Conservation (phyloP, 495 filamentous ascomycete genomes). For the Tricharina praecox region DNA sequence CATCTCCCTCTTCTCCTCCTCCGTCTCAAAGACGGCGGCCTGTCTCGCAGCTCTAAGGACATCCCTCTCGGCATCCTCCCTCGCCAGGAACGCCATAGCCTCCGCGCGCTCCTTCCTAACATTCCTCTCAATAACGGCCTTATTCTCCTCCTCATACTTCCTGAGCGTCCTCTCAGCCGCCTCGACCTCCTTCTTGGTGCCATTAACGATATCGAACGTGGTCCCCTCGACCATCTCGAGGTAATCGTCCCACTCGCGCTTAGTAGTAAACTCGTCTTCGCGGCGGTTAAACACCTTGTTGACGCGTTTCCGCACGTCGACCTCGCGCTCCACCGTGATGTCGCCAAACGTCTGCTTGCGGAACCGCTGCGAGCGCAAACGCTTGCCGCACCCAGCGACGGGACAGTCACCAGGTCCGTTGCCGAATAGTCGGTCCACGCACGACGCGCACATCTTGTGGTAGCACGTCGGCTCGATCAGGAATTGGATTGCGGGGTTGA, state of each 20-base stretch:
- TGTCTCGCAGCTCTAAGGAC: conserved; percentile 33
- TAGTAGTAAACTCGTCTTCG: conserved; percentile 74
- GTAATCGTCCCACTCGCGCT: conserved; percentile 79
- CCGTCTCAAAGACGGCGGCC: conserved; percentile 35
- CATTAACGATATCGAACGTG: conserved; percentile 68
- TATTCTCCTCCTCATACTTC: conserved; percentile 50
- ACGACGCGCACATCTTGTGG: conserved; percentile 92
- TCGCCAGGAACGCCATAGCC: conserved; percentile 37
- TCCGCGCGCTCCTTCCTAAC: conserved; percentile 38
- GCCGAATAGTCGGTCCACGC: conserved; percentile 86
- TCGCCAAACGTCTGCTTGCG: conserved; percentile 80
- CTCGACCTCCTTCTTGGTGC: conserved; percentile 49
- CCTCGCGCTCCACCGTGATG: conserved; percentile 77
- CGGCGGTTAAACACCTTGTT: conserved; percentile 69
- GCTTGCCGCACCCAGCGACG: conserved; percentile 67
- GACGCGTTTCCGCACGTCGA: conserved; percentile 73
- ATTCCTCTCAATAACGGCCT: conserved; percentile 40
- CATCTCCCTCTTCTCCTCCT: conserved; percentile 33
- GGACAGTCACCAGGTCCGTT: conserved; percentile 80
- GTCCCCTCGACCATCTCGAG: conserved; percentile 82
- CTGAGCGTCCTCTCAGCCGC: conserved; percentile 53
- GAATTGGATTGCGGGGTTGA: conserved; percentile 84
- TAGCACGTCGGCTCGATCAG: conserved; percentile 97
- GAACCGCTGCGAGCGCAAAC: conserved; percentile 69
- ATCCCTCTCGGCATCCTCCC: conserved; percentile 44